Evolutionary conservation across 345 rosid species (phyloP).

Genomic region (Melaleuca quinquenervia): DNA sequence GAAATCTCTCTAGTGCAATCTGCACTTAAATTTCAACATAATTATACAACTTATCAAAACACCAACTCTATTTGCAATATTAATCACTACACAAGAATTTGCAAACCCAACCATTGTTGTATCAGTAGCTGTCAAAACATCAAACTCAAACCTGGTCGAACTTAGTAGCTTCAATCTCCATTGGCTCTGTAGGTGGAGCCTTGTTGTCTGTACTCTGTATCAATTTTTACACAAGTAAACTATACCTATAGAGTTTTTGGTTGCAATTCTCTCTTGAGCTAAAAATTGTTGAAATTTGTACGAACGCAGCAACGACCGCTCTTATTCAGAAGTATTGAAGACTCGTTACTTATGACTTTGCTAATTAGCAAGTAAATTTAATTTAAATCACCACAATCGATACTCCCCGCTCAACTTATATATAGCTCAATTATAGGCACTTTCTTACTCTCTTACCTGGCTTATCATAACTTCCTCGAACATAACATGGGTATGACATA

Average conservation of each 20-base stretch:
- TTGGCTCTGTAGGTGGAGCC: neutral
- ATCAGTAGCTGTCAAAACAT: neutral
- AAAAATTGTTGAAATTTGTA: neutral
- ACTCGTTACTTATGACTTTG: neutral
- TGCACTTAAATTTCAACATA: neutral
- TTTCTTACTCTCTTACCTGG: accelerated
- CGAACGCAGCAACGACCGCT: neutral
- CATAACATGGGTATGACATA: neutral
- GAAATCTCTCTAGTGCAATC: neutral
- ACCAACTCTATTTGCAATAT: accelerated
- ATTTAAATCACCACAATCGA: neutral
- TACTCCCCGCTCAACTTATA: neutral
- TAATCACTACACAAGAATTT: neutral
- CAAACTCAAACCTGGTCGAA: neutral
- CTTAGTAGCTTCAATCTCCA: neutral
- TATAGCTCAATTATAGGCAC: neutral
- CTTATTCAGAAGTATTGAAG: neutral
- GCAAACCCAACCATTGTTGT: neutral
- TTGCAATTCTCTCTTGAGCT: neutral
- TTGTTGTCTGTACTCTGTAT: neutral
- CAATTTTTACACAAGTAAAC: neutral
- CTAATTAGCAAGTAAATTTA: neutral
- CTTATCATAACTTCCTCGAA: neutral
- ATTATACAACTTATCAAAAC: neutral
- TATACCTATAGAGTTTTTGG: neutral